Percentiles rank a stretch among this genome's conserved stretches.
Conservation (phyloP, 202 grass and related monocot species). For the Panicum virgatum region DNA sequence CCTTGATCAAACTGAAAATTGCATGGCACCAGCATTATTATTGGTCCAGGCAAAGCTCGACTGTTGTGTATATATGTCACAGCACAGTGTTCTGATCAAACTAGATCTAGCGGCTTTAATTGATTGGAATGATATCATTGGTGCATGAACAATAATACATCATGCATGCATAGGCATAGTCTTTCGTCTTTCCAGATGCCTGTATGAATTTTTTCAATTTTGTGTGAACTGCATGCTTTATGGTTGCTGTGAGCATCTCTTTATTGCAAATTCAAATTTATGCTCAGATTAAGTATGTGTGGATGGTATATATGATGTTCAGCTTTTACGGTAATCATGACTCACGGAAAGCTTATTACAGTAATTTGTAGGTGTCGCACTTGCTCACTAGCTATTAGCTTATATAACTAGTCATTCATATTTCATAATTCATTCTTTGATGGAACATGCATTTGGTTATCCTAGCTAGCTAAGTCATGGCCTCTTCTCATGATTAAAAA, state of each 20-base stretch:
- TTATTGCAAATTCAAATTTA: background rate
- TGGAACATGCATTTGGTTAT: background rate
- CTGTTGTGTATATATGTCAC: background rate
- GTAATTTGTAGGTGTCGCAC: background rate
- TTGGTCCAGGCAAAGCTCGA: background rate
- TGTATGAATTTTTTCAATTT: background rate
- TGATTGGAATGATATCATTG: background rate
- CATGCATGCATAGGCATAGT: background rate
- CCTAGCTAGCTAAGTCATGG: background rate
- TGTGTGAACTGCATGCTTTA: background rate
- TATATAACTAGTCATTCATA: background rate
- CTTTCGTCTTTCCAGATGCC: background rate
- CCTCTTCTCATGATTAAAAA: background rate
- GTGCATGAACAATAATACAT: background rate
- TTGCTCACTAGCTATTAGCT: background rate
- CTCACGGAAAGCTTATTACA: background rate
- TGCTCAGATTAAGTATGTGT: background rate
- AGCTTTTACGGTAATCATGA: background rate
- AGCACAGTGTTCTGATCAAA: background rate
- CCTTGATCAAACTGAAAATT: background rate
- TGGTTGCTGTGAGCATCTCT: background rate
- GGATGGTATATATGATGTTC: background rate
- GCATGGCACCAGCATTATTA: background rate
- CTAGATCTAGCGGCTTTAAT: background rate
- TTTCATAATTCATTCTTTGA: too few relatives aligned